A percentile compares a stretch with the other conserved stretches of the same genome.
Evolutionary conservation across 1,139 yeast genomes (phyloP).

Genomic region (Yamadazyma spencermartinsiae): DNA sequence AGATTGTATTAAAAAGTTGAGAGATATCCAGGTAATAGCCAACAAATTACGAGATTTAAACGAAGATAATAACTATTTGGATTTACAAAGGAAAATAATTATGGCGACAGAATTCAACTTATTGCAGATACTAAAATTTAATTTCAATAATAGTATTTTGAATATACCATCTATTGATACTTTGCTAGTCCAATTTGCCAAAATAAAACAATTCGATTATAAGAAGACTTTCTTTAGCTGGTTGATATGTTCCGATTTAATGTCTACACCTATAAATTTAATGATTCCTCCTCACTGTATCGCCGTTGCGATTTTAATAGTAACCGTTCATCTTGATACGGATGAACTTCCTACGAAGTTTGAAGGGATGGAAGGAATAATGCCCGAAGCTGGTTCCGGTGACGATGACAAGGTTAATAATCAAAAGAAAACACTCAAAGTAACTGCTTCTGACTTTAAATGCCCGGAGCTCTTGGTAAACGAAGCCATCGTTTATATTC

Average conservation of each 20-base stretch:
- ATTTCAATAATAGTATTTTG: conserved; percentile 57
- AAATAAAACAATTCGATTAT: conserved; percentile 49
- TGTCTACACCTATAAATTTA: conserved; percentile 68
- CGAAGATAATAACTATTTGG: conserved; percentile 33
- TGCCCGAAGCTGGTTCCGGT: conserved; percentile 9
- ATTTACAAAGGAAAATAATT: conserved; percentile 52
- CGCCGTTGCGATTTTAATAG: conserved; percentile 63
- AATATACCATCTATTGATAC: conserved; percentile 58
- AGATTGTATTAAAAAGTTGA: conserved; percentile 81
- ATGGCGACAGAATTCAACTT: conserved; percentile 67
- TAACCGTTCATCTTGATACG: conserved; percentile 43
- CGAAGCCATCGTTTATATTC: conserved; percentile 59
- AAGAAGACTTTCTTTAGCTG: conserved; percentile 61
- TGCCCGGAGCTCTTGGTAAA: conserved; percentile 55
- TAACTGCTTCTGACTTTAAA: conserved; percentile 43
- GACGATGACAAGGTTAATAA: conserved; percentile 13
- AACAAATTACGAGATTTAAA: conserved; percentile 39
- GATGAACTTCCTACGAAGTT: conserved; percentile 29
- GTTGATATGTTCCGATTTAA: conserved; percentile 73
- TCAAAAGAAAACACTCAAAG: conserved; percentile 26
- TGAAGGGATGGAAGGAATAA: conserved; percentile 9
- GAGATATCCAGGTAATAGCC: conserved; percentile 55
- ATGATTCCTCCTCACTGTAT: conserved; percentile 79
- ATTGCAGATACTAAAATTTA: conserved; percentile 73
- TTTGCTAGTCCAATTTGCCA: conserved; percentile 66